Evolutionary conservation across 23 red algal species (phyloP), one percentile per base, ranked within the genome.

Genomic region (Gracilaria caudata): DNA sequence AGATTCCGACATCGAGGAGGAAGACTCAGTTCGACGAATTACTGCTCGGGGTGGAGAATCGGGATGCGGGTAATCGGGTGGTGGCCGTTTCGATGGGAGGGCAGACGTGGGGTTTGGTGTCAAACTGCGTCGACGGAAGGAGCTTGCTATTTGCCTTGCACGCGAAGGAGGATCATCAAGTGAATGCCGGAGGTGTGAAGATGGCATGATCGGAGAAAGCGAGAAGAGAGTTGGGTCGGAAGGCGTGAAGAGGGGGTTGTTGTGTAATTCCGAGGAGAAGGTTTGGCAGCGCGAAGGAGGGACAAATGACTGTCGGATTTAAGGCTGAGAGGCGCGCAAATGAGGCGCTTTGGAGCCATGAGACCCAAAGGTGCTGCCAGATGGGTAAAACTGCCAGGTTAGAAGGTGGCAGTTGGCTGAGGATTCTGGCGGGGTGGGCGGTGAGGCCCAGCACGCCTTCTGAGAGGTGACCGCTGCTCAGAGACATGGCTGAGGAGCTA

Each of bases 61-160:
- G 20, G 39, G 54, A 68, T 66, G 63, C 1, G n/a, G 54, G 24
- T 43, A 65, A 45, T 61, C 56, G 26, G 79, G 79, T 23, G 53
- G 34, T 0, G 40, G 79, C 23, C 79, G 53, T 59, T 83, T 83
- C 13, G 79, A 64, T 28, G 79, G 79, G 13, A 66, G 58, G 23
- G 79, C 34, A 19, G 58, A 64, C 10, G 49, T 34, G 26, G 40
- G 30, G 11, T 59, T 63, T 9, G 51, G 17, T 21, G 79, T 24
- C 1, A 58, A 3, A 17, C 51, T 20, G 19, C 40, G 51, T 49
- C 63, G 35, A 60, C 79, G 79, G 28, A 83, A 83, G 36, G 79
- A 83, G 43, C 63, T 83, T 63, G 79, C 79, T 47, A 83, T 83
- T 24, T 63, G 57, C 29, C 79, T 53, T 64, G 79, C 79, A 28